phyloP scores from a whole-genome alignment of 495 filamentous ascomycete genomes.

The Cladorrhinum samala region DNA sequence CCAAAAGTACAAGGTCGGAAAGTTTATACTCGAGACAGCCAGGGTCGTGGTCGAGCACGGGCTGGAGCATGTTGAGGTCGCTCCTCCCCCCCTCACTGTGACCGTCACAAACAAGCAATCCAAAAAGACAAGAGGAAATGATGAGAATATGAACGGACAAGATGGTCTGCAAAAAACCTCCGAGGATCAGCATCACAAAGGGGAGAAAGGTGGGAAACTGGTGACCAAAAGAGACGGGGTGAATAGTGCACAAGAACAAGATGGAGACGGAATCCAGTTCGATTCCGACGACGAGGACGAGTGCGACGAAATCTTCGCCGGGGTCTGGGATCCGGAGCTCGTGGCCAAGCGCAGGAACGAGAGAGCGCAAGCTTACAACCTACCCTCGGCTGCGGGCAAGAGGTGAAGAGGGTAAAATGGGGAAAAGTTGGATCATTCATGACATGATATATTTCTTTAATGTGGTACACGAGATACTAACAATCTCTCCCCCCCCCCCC shows the following conservation, averaged over 20 bases:
- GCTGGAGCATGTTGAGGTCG: constrained; percentile 65
- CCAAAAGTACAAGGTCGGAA: constrained; percentile 90
- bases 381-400: too few species aligned
- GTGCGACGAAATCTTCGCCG: constrained; percentile 87
- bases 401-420: too few species aligned
- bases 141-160: not conserved
- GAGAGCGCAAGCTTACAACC: too few species aligned
- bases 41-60: constrained; percentile 57
- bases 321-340: constrained; percentile 69
- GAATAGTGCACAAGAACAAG: too few species aligned
- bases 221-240: constrained; percentile 13
- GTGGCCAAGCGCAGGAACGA: constrained; percentile 59
- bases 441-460: too few species aligned
- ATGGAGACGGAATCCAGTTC: constrained; percentile 58
- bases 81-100: too few species aligned
- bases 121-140: not conserved
- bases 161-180: too few species aligned
- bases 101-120: too few species aligned
- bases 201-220: not conserved
- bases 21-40: constrained; percentile 89
- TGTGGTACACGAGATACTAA: too few species aligned
- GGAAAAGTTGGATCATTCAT: too few species aligned
- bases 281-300: constrained; percentile 92
- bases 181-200: not conserved
- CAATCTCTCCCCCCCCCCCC: too few species aligned